Conservation (phyloP, 2,329 filamentous ascomycete species). For the Pleurostoma richardsiae region DNA sequence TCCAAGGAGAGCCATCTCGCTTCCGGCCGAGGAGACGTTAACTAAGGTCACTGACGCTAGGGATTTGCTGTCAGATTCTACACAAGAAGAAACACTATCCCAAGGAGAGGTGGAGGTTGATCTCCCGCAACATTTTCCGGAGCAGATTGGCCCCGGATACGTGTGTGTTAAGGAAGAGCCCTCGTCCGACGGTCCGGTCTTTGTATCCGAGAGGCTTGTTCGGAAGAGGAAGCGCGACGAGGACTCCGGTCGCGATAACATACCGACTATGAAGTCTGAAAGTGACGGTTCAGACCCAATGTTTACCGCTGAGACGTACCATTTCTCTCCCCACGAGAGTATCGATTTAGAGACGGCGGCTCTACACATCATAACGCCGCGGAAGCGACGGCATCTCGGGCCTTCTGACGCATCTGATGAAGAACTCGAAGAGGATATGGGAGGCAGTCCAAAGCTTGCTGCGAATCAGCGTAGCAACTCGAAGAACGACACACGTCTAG, state of each 20-base stretch:
- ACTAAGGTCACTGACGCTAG: background rate
- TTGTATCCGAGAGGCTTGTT: constrained; percentile 44
- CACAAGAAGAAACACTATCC: no score
- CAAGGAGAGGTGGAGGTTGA: constrained; percentile 5
- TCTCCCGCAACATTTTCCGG: constrained; percentile 22
- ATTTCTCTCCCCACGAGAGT: constrained; percentile 45
- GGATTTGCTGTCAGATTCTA: background rate
- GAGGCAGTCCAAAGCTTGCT: no score
- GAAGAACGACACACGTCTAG: no score
- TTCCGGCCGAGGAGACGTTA: background rate
- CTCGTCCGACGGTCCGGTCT: constrained; percentile 45
- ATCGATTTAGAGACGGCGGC: constrained; percentile 53
- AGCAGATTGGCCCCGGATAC: background rate
- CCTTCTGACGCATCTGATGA: no score
- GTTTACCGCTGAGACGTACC: constrained; percentile 15
- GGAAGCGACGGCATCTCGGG: constrained; percentile 20
- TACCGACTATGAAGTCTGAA: constrained; percentile 38
- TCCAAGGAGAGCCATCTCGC: background rate
- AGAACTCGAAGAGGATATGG: no score
- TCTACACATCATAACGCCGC: constrained; percentile 35
- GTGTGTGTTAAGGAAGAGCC: constrained; percentile 42
- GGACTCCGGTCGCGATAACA: constrained; percentile 8
- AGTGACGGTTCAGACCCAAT: constrained; percentile 21
- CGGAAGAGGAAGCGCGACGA: constrained; percentile 39
- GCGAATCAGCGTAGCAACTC: no score